Evolutionary conservation across 1,284 basidiomycete species (phyloP), one percentile per base, ranked within the genome.

Genomic region (Ustilago trichophora): DNA sequence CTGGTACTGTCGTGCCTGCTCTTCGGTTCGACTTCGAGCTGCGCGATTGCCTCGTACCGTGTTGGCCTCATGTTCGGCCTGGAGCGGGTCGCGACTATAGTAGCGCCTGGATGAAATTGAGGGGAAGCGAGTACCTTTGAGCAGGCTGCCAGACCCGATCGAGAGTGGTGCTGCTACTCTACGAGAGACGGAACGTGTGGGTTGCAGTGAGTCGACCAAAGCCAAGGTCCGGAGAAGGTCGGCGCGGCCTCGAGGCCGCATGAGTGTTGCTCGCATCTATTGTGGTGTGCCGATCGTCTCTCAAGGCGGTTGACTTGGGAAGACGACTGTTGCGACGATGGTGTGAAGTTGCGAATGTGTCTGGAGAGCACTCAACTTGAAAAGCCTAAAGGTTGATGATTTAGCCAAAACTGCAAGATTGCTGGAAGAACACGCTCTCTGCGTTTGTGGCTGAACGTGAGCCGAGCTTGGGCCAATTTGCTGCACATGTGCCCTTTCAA

Each of bases 31-130:
- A 29, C 38, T 33, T 29, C 60, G 59, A 22, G 68, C 74, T 12
- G 59, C 60, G 10, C 77, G 70, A 16, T 80, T 62, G 29, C 76
- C 76, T 15, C 75, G 49, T 3, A 80, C 76, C 8, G 77, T 80
- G 29, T 53, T 65, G 15, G 77, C 77, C 34, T 71, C 69, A 15
- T 71, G 56, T 49, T 77, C 71, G 4, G 77, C 77, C 48, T 72
- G 62, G 7, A 62, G 53, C 18, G 77, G 77, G 21, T 75, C 60
- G 16, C 73, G 62, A 25, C 58, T 54, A 22, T 76, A 76, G 48
- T 33, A 46, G 3, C 62, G 57, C 27, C 21, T 48, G 0, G 63
- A 22, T 12, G 56, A 46, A 18, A 31, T 6, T 1, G 36, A 42
- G 6, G n/a, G 16, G 6, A 45, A 8, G 2, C 13, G 32, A 11